These are phyloP conservation scores for Wickerhamiella kazuoi DNA, from an alignment of 805 yeast species.

Conservation along the genomic window DNA sequence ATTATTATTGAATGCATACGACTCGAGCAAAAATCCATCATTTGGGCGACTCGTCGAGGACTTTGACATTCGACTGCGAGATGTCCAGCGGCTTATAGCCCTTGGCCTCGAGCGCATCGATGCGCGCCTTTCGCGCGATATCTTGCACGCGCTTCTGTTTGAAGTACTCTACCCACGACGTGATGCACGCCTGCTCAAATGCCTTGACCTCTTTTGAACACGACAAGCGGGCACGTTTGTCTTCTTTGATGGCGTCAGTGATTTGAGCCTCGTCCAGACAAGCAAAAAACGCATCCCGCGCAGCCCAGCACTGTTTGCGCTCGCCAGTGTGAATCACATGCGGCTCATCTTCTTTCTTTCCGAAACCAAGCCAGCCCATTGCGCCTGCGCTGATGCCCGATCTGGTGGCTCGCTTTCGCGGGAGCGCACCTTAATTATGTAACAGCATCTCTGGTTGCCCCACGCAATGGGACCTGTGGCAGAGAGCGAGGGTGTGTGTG, in stretches of 20 bases:
- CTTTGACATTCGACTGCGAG: background rate
- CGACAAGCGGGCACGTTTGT: slow-evolving; percentile 29
- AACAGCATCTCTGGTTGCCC: too few species aligned
- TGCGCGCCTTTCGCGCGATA: slow-evolving; percentile 44
- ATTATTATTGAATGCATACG: too few species aligned
- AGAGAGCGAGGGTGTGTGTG: too few species aligned
- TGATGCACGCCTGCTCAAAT: slow-evolving; percentile 61
- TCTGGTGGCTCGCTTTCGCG: too few species aligned
- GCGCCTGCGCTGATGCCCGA: too few species aligned
- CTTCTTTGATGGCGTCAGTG: slow-evolving; percentile 39
- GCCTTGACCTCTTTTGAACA: slow-evolving; percentile 42
- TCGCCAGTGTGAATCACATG: slow-evolving; percentile 22
- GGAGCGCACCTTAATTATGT: too few species aligned
- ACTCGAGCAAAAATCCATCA: too few species aligned
- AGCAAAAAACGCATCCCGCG: slow-evolving; percentile 58
- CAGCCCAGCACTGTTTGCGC: slow-evolving; percentile 75
- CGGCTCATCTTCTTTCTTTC: slow-evolving; percentile 26
- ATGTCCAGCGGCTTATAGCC: slow-evolving; percentile 24
- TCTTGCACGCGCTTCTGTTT: slow-evolving; percentile 78
- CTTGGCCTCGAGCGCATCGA: slow-evolving; percentile 52
- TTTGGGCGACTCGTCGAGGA: background rate
- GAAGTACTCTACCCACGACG: slow-evolving; percentile 78
- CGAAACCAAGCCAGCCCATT: slow-evolving; percentile 45
- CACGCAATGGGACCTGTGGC: too few species aligned
- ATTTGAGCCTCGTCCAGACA: slow-evolving; percentile 58